Evolutionary conservation across 2,329 filamentous ascomycete genomes (phyloP).

Genomic region (Aspergillus japonicus): DNA sequence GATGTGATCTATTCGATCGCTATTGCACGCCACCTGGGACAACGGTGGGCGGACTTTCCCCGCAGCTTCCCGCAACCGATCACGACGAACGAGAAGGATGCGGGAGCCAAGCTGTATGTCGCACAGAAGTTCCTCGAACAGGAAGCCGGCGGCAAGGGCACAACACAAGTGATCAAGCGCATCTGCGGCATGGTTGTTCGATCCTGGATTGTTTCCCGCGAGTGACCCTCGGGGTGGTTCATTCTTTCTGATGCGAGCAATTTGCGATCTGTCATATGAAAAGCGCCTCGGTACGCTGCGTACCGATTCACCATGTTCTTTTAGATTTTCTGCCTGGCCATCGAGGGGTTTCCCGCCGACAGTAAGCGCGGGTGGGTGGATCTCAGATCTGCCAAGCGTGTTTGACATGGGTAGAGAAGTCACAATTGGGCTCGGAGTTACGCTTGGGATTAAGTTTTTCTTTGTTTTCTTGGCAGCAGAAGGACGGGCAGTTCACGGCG

Average conservation of each 20-base stretch:
- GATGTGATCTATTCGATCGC: slow-evolving; percentile 89
- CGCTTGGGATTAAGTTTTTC: slow-evolving; percentile 10
- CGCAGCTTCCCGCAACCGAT: slow-evolving; percentile 55
- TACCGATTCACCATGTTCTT: slow-evolving; percentile 19
- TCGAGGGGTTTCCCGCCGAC: not conserved
- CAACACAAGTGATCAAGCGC: slow-evolving; percentile 70
- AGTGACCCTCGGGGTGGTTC: slow-evolving; percentile 21
- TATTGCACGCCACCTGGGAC: slow-evolving; percentile 71
- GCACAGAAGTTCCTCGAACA: slow-evolving; percentile 69
- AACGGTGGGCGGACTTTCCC: slow-evolving; percentile 60
- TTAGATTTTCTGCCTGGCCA: slow-evolving; percentile 16
- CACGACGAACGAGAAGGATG: slow-evolving; percentile 65
- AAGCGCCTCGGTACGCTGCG: slow-evolving; percentile 17
- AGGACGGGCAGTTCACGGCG: slow-evolving; percentile 24
- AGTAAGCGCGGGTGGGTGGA: not conserved
- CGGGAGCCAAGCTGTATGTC: slow-evolving; percentile 65
- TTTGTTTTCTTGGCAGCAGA: not conserved
- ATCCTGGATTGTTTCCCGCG: slow-evolving; percentile 51
- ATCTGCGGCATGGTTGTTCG: slow-evolving; percentile 65
- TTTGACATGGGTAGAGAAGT: slow-evolving; percentile 11
- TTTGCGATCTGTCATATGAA: slow-evolving; percentile 22
- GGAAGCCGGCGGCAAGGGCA: slow-evolving; percentile 66
- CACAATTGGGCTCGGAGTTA: slow-evolving; percentile 23
- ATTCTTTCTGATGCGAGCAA: slow-evolving; percentile 18
- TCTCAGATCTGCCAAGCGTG: slow-evolving; percentile 10